A percentile compares a stretch with the other conserved stretches of the same genome.
Evolutionary conservation across 495 filamentous ascomycete genomes (phyloP).

Genomic region (Talaromyces borbonicus): DNA sequence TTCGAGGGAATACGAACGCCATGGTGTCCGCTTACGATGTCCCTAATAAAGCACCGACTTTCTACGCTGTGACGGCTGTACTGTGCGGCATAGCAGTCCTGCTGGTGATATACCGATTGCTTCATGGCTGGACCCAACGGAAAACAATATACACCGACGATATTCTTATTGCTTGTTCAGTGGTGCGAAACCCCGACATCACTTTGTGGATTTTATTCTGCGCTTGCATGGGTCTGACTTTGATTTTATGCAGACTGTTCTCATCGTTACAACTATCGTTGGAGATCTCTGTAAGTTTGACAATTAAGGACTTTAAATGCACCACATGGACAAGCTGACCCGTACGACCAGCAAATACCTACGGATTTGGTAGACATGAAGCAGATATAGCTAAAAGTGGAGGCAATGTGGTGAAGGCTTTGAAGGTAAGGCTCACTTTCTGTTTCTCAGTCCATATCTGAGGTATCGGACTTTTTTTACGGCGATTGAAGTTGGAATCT

Average conservation of each 20-base stretch:
- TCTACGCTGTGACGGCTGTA: conserved; percentile 10
- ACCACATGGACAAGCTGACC: not conserved
- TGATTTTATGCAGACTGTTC: conserved; percentile 8
- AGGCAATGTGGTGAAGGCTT: conserved; percentile 8
- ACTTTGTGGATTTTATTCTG: not conserved
- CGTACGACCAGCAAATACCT: conserved; percentile 10
- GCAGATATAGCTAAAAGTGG: conserved; percentile 10
- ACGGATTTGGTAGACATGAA: conserved; percentile 13
- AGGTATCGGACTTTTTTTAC: not conserved
- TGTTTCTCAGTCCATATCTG: too few relatives aligned
- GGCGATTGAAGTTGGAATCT: not conserved
- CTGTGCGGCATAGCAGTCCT: conserved; percentile 21
- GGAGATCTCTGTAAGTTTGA: conserved; percentile 14
- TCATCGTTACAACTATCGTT: conserved; percentile 16
- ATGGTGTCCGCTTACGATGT: conserved; percentile 5
- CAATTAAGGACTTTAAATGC: not conserved
- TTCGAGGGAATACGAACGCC: not conserved
- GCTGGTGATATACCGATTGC: conserved; percentile 13
- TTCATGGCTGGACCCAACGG: conserved; percentile 6
- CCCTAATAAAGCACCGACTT: conserved; percentile 12
- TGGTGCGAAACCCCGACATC: too few relatives aligned
- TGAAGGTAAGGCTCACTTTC: conserved; percentile 9
- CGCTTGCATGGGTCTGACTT: not conserved
- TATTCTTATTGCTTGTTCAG: conserved; percentile 10
- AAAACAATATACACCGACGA: conserved; percentile 10